Base-by-base conservation (phyloP, 2,329 filamentous ascomycete species). In the Trichoderma polysporum region DNA sequence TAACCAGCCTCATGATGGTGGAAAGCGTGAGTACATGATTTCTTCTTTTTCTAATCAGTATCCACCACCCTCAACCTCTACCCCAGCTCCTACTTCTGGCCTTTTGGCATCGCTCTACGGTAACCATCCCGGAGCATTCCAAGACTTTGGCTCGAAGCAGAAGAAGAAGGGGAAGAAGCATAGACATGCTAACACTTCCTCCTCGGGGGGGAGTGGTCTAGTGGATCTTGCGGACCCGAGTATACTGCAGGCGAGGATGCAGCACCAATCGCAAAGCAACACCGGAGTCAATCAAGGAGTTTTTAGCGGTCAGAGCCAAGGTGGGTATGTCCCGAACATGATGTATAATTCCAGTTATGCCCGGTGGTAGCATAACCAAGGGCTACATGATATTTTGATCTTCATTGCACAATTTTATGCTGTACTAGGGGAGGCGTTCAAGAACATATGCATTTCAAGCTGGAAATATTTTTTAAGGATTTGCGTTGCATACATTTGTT, bases 111-210 rank as follows among this genome's bases (percentile, higher is more conserved):
- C 92, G 87, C 92, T 95, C 86, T 96, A 96, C 85, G 92, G 91
- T 83, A 86, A 89, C 79, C 91, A 91, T 84, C 84, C 91, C 85
- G 92, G 91, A 85, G 88, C 88, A 83, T 93, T 92, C 84, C 91
- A 94, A 89, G 93, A 97, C 80, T 90, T 90, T 84, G 91, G 91
- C 84, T 90, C 92, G 84, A 96, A 97, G 90, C 93, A 96, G 88
- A 97, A 97, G 91, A 97, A 97, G 89, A 97, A 97, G 93, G 93
- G 93, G 86, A 97, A 97, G 90, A 97, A 97, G 93, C 94, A 97
- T 88, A 96, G 94, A 90, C 94, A 97, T 90, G 94, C 93, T 95
- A 97, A 97, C 93, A 97, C 94, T 94, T 97, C 94, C 92, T 98
- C 94, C 90, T 97, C 93, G 89, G 91, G 91, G 86, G 94, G 93